Evolutionary conservation across 352 stramenopile genomes (phyloP).

Genomic region (Phytophthora pluvialis): DNA sequence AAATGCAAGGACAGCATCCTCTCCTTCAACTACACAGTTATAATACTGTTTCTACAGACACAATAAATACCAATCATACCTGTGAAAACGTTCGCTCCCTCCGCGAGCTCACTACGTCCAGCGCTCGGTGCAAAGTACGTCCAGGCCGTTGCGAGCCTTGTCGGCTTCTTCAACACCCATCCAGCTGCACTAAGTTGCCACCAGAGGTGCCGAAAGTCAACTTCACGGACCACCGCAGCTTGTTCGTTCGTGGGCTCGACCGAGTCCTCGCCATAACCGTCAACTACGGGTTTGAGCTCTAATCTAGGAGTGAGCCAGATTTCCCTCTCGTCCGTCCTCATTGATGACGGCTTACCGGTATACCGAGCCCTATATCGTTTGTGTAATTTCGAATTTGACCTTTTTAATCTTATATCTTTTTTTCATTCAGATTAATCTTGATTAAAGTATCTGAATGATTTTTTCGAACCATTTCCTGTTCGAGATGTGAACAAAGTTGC

Average conservation of each 20-base stretch:
- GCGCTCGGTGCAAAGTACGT: not conserved
- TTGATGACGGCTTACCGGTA: not conserved
- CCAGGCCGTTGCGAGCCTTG: not conserved
- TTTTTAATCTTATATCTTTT: constrained; percentile 8
- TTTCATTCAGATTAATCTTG: constrained; percentile 1
- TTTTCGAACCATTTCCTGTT: constrained; percentile 18
- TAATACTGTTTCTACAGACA: too few species aligned
- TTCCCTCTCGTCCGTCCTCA: not conserved
- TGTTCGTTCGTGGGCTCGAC: not conserved
- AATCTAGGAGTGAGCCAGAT: constrained; percentile 2
- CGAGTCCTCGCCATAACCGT: not conserved
- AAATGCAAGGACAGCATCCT: not conserved
- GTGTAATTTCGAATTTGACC: not conserved
- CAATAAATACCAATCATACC: too few species aligned
- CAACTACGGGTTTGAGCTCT: not conserved
- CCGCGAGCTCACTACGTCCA: not conserved
- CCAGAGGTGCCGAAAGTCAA: constrained; percentile 13
- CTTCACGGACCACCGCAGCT: not conserved
- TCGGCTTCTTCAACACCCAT: constrained; percentile 4
- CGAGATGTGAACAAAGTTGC: constrained; percentile 4
- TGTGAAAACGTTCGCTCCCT: not conserved
- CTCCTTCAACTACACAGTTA: not conserved
- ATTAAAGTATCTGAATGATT: constrained; percentile 8
- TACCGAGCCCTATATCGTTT: not conserved
- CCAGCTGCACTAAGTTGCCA: constrained; percentile 1